Base-by-base conservation (phyloP, 805 yeast genomes). In the Cyberlindnera xylosilytica region DNA sequence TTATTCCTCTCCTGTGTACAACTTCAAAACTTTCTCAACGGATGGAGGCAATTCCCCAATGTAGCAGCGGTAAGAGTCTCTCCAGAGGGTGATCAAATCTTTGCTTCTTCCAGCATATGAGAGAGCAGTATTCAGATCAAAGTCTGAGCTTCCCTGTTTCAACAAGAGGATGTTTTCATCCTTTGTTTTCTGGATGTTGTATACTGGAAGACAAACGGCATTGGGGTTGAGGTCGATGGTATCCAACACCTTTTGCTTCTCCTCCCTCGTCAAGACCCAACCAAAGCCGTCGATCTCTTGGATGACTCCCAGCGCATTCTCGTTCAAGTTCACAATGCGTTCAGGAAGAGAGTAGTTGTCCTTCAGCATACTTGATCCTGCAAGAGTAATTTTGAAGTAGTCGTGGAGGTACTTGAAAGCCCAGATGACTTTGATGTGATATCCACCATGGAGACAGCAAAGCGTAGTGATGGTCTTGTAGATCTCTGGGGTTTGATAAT, bases 381-480 rank as follows among this genome's bases (percentile, higher is more conserved):
- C 16, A 15, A 32, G 30, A 3, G 33, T 27, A 6, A 49, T 19
- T 4, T 32, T 18, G 20, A 46, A 65, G 38, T 60, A 65, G 39
- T 62, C 57, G 29, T 61, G 60, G 30, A 73, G 48, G 15, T 60
- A 56, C 40, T 61, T 61, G 49, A 75, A 73, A 33, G 73, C 65
- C 70, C 72, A 67, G 16, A 76, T 47, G 3, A 66, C 54, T 34
- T 63, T 66, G 9, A 73, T 20, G 44, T 70, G 73, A 20, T 68
- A 53, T 1, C 72, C 74, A 13, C 80, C 80, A 43, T 62, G 65
- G 34, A 74, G 47, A 7, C 72, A 30, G 8, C 74, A 45, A 0
- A 73, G 73, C 63, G 72, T 67, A 1, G 73, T 39, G 1, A 76
- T 60, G 23, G 65, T 61, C 33, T 70, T 66, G 37, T 68, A 64